A percentile compares a stretch with the other conserved stretches of the same genome.
phyloP scores from a whole-genome alignment of 23 red algal species.

The Agarophyton chilense region DNA sequence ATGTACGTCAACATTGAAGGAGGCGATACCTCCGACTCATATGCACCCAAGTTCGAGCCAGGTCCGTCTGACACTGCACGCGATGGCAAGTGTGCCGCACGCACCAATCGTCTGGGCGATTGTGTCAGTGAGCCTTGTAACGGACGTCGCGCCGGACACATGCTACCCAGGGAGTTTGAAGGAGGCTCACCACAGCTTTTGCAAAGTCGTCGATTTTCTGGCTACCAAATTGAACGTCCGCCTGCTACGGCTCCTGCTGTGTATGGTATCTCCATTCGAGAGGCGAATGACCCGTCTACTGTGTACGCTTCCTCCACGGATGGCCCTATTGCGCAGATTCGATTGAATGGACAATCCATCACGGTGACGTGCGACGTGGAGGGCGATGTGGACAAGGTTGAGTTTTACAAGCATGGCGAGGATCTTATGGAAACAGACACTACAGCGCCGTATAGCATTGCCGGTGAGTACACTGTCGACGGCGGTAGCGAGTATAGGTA shows the following conservation, averaged over 20 bases:
- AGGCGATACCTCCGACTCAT: background rate
- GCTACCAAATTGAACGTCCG: background rate
- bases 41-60: background rate
- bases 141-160: background rate
- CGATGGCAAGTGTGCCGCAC: conserved; percentile 1
- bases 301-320: background rate
- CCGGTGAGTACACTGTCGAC: background rate
- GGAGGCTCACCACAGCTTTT: background rate
- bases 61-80: background rate
- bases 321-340: background rate
- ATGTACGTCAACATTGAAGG: conserved; percentile 59
- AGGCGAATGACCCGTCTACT: background rate
- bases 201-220: background rate
- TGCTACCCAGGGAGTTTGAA: background rate
- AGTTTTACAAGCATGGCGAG: conserved; percentile 34
- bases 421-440: background rate
- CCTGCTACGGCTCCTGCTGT: background rate
- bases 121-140: background rate
- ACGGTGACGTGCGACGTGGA: conserved; percentile 47
- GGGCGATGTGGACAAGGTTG: background rate
- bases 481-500: background rate
- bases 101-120: background rate
- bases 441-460: conserved; percentile 15
- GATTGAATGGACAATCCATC: background rate
- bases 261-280: conserved; percentile 25